Base-by-base conservation (phyloP, 2,329 filamentous ascomycete genomes). In the Ceratocystis cacaofunesta region DNA sequence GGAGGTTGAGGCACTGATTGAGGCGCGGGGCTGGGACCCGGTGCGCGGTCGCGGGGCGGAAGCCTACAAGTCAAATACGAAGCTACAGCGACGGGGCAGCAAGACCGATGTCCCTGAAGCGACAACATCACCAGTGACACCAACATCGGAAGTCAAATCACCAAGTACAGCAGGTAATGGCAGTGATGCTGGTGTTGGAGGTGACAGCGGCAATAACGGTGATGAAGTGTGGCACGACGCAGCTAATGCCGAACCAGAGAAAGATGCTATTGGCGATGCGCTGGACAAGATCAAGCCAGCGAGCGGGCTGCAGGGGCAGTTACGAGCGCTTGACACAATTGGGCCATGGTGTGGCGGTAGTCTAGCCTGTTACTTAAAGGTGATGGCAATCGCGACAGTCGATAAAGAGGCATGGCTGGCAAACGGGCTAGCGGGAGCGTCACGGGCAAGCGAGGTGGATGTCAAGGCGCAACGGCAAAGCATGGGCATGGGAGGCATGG, bases 341-440 rank as follows among this genome's bases (percentile, higher is more conserved):
- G 89, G 89, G 0, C 77, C 88, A 1, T 92, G 88, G 88, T 81
- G 82, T 22, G 89, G 89, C 10, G 88, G 85, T 2, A 90, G 87
- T 72, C 72, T 92, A 64, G 76, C 88, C 19, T 82, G 85, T 2
- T 83, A 86, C 69, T 76, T 91, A 67, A 86, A 86, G 66, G 78
- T 90, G 3, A 82, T 84, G 44, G 84, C 87, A 1, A 80, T 89
- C 63, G 85, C 86, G 1, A 82, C 85, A 36, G 77, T 92, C 22
- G 88, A 91, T 68, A 78, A 85, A 30, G 89, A 92, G 5, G 77
- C 83, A 43, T 92, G 89, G 80, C 72, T 85, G 58, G 83, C 84
- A 69, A 81, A 89, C 69, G 89, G 89, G 1, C 75, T 82, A 25
- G 76, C 77, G 19, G 86, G 86, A 2, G 86, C 86, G 1, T 82